Evolutionary conservation across 2,329 filamentous ascomycete species (phyloP).

Genomic region (Sclerotinia glacialis): DNA sequence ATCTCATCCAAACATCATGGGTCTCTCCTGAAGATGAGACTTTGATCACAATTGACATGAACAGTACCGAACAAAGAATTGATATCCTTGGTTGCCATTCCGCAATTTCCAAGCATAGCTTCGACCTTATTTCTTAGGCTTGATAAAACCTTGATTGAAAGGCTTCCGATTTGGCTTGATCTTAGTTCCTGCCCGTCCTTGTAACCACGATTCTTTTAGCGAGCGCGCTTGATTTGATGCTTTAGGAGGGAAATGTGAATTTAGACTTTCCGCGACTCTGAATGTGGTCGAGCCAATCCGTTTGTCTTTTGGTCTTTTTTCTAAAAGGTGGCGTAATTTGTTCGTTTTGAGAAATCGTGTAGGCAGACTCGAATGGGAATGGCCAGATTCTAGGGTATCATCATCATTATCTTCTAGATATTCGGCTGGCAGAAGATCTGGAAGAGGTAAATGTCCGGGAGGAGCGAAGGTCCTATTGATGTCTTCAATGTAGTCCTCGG

Average conservation of each 20-base stretch:
- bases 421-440: slow-evolving; percentile 36
- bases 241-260: slow-evolving; percentile 35
- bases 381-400: slow-evolving; percentile 13
- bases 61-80: not conserved
- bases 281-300: slow-evolving; percentile 36
- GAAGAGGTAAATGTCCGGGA: slow-evolving; percentile 25
- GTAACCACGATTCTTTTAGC: slow-evolving; percentile 37
- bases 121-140: slow-evolving; percentile 25
- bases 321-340: slow-evolving; percentile 32
- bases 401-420: slow-evolving; percentile 35
- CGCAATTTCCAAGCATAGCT: slow-evolving; percentile 1
- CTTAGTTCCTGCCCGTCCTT: slow-evolving; percentile 30
- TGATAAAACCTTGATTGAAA: slow-evolving; percentile 33
- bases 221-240: slow-evolving; percentile 29
- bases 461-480: slow-evolving; percentile 10
- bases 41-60: not conserved
- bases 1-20: not conserved
- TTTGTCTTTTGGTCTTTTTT: slow-evolving; percentile 36
- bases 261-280: slow-evolving; percentile 31
- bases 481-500: slow-evolving; percentile 16
- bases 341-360: slow-evolving; percentile 33
- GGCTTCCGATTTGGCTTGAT: slow-evolving; percentile 29
- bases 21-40: not conserved
- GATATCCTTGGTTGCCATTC: not conserved
- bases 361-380: not conserved